Evolutionary conservation across 768 basidiomycete genomes (phyloP), one percentile per base, ranked within the genome.

Genomic region (Suillus placidus): DNA sequence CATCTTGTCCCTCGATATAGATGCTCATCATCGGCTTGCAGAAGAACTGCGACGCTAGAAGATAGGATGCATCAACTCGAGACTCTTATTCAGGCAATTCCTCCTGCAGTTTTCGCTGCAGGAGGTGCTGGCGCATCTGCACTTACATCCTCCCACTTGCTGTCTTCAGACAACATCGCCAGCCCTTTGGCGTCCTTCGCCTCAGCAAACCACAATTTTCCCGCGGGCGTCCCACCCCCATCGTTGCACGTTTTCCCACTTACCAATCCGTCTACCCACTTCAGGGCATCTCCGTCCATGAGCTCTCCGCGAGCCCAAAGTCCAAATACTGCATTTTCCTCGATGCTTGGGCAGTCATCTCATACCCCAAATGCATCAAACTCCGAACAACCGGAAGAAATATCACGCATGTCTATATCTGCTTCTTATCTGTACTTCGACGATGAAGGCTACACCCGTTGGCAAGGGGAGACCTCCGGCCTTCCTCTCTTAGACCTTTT

Each of bases 381-480:
- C 70, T 2, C 38, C 40, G 88, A 88, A 57, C 83, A 83, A 49
- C 76, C 79, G 8, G 89, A 88, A 57, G 89, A 89, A 60, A 80
- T 84, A 1, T 83, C 87, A 14, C 84, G 87, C 34, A 84, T 88
- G 78, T 87, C 88, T 0, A 75, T 93, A 51, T 85, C 89, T 0
- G 89, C 91, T 2, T 92, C 91, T 0, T 94, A 94, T 74, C 84
- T 94, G 40, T 94, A 94, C 73, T 88, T 92, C 66, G 93, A 94
- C 68, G 92, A 94, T 72, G 92, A 94, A 74, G 93, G 93, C 3
- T 91, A 89, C 73, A 92, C 93, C 0, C 81, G 93, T 64, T 94
- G 93, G 93, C 93, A 94, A 79, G 95, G 95, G 37, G 94, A 96
- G 71, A 94, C 94, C 0, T 96, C 94, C 4, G 95, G 95, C 32